phyloP scores from a whole-genome alignment of 1,284 basidiomycete genomes.

The Ustilago crameri region DNA sequence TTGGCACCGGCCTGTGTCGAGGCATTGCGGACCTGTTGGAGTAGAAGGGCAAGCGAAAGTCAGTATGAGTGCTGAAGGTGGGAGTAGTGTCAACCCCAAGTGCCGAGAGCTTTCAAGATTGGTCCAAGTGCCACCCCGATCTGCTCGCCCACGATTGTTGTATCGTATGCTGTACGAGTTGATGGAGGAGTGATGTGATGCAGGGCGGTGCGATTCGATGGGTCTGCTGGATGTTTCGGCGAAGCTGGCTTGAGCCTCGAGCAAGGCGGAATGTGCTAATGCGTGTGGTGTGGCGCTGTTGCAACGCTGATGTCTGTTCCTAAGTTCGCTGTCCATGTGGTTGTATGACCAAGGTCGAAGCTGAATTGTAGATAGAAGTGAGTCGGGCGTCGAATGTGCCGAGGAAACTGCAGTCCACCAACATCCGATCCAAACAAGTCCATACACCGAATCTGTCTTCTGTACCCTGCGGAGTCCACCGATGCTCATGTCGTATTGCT shows the following conservation, averaged over 20 bases:
- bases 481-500: not conserved
- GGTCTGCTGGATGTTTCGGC: no score
- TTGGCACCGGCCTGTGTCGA: slow-evolving; percentile 55
- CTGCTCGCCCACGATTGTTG: no score
- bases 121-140: slow-evolving; percentile 1
- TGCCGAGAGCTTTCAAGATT: not conserved
- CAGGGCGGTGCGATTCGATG: no score
- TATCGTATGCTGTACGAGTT: no score
- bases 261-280: not conserved
- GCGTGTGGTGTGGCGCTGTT: not conserved
- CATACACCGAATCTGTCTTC: no score
- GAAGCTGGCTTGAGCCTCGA: not conserved
- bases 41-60: slow-evolving; percentile 4
- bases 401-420: no score
- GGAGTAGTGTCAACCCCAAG: not conserved
- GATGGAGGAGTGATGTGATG: no score
- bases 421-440: no score
- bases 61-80: slow-evolving; percentile 10
- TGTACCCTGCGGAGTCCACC: no score
- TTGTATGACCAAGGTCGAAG: no score
- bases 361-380: no score
- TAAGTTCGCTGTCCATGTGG: not conserved
- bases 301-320: not conserved
- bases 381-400: no score
- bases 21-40: slow-evolving; percentile 57